phyloP scores from a whole-genome alignment of 306 rosid species.

The Abrus precatorius region DNA sequence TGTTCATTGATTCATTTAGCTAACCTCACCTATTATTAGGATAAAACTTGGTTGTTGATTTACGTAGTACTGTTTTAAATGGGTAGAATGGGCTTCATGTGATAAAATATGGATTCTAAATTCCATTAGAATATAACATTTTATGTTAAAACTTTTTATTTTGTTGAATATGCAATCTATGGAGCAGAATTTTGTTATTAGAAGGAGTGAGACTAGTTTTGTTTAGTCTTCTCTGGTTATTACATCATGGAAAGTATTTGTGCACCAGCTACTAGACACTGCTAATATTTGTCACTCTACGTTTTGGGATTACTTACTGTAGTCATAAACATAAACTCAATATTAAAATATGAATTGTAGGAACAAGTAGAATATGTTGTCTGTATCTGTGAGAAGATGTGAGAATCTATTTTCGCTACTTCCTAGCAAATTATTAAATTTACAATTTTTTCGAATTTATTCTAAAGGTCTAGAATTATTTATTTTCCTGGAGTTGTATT shows the following conservation, averaged over 20 bases:
- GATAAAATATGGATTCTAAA: conserved; percentile 1
- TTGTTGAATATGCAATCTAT: conserved; percentile 1
- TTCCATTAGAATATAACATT: conserved; percentile 13
- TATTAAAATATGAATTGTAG: conserved; percentile 6
- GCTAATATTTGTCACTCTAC: neutral
- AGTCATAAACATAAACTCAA: neutral
- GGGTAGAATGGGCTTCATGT: conserved; percentile 11
- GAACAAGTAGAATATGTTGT: neutral
- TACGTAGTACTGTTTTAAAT: neutral
- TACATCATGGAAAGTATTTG: neutral
- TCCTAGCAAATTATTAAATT: neutral
- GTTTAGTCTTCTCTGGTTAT: conserved; percentile 12
- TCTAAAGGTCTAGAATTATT: neutral
- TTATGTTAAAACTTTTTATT: neutral
- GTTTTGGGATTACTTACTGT: neutral
- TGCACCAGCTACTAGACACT: neutral
- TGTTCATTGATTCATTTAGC: neutral
- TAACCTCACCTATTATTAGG: no score
- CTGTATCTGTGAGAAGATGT: conserved; percentile 21
- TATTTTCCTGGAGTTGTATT: neutral
- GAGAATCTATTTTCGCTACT: neutral
- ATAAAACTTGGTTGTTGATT: neutral
- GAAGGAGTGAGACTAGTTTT: neutral
- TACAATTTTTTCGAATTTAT: neutral
- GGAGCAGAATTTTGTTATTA: neutral